Conservation (phyloP, 2,329 filamentous ascomycete genomes). For the Helotiales sp. region DNA sequence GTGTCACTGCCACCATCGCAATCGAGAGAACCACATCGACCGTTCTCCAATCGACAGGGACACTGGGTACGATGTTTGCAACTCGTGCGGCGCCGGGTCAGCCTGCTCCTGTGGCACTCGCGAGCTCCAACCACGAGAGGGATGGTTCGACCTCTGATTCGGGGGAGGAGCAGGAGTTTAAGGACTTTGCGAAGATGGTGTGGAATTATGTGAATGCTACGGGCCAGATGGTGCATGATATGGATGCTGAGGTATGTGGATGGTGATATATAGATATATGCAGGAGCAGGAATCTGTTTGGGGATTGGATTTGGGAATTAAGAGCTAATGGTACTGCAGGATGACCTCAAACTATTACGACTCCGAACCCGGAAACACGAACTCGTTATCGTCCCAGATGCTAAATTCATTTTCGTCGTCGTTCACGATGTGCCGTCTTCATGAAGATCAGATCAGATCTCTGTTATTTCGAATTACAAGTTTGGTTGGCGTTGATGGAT, state of each 20-base stretch:
- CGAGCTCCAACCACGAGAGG: not conserved
- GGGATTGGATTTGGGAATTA: not conserved
- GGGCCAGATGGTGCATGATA: conserved; percentile 70
- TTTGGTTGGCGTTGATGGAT: conserved; percentile 9
- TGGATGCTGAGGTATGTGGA: conserved; percentile 68
- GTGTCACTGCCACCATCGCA: conserved; percentile 78
- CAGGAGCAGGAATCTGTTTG: not conserved
- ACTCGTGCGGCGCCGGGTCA: not conserved
- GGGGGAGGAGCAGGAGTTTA: not conserved
- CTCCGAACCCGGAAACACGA: conserved; percentile 86
- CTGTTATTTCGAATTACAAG: not conserved
- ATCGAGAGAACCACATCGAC: conserved; percentile 74
- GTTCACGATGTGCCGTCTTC: conserved; percentile 81
- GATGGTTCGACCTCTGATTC: not conserved
- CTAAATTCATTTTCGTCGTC: conserved; percentile 78
- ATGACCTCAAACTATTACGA: conserved; percentile 77
- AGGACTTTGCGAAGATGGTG: conserved; percentile 74
- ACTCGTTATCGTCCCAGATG: conserved; percentile 80
- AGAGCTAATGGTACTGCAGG: conserved; percentile 49
- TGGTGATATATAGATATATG: not conserved
- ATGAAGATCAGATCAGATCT: conserved; percentile 43
- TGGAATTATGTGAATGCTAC: conserved; percentile 76
- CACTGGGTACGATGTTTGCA: conserved; percentile 53
- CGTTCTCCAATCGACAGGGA: conserved; percentile 76
- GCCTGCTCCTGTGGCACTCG: not conserved